Percentiles rank a stretch among this genome's conserved stretches.
Conservation (phyloP, 2,329 filamentous ascomycete species). For the Ophiostoma pallidulum region DNA sequence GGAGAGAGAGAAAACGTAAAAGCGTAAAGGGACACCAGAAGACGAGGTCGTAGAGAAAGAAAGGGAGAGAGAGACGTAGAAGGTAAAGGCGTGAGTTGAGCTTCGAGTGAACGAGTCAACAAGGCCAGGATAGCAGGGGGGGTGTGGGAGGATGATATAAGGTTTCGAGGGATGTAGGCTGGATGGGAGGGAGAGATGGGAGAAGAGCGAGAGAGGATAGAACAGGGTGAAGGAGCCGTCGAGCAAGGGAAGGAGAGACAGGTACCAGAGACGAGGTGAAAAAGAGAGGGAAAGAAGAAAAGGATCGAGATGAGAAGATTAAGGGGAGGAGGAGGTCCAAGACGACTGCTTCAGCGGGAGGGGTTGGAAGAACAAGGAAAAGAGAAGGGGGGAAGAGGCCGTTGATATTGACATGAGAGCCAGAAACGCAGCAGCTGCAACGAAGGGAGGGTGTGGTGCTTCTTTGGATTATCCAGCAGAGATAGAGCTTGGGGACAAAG, state of each 20-base stretch:
- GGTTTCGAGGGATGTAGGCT: constrained; percentile 7
- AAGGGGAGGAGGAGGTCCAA: background rate
- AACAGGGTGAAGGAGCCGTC: background rate
- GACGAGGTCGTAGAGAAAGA: background rate
- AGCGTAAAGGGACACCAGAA: too few relatives aligned
- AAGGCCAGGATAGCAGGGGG: background rate
- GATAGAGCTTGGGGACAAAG: constrained; percentile 1
- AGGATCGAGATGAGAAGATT: background rate
- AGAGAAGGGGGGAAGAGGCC: constrained; percentile 8
- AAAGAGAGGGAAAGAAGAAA: background rate
- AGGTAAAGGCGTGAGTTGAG: constrained; percentile 6
- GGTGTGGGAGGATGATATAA: constrained; percentile 5
- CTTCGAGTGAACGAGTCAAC: constrained; percentile 16
- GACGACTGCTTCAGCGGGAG: too few relatives aligned
- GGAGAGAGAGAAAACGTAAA: background rate
- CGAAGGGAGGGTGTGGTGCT: too few relatives aligned
- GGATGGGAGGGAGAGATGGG: background rate
- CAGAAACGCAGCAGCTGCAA: too few relatives aligned
- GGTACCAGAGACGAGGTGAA: too few relatives aligned
- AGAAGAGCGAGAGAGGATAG: too few relatives aligned
- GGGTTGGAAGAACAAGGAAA: too few relatives aligned
- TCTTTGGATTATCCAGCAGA: too few relatives aligned
- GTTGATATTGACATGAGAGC: constrained; percentile 13
- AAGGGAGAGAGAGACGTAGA: background rate
- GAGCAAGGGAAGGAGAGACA: constrained; percentile 5